phyloP scores from a whole-genome alignment of 169 alveolate species.

The Plasmodium vinckei region DNA sequence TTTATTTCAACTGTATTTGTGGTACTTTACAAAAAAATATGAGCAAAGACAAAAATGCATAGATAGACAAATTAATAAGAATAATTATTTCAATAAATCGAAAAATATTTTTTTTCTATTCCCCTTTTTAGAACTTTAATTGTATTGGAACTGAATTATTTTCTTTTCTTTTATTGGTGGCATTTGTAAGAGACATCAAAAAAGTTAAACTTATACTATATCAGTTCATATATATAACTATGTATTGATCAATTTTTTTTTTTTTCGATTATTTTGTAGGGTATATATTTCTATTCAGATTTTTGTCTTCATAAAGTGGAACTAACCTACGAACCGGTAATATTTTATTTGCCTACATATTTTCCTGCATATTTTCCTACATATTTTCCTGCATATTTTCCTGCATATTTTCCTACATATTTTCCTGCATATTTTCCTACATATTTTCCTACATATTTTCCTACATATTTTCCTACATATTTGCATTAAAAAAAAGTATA shows the following conservation, averaged over 20 bases:
- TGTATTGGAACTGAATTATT: conserved; percentile 16
- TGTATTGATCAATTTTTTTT: background rate
- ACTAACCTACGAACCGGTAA: conserved; percentile 42
- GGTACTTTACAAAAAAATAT: conserved; percentile 7
- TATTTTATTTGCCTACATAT: background rate
- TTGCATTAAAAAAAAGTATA: no score
- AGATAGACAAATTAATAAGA: background rate
- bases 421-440: no score
- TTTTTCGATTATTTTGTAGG: background rate
- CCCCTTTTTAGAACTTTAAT: conserved; percentile 8
- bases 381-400: no score
- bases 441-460: no score
- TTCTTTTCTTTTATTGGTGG: conserved; percentile 23
- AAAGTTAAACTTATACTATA: background rate
- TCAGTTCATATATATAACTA: background rate
- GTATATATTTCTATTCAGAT: conserved; percentile 21
- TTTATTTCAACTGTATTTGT: conserved; percentile 13
- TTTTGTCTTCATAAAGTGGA: conserved; percentile 52
- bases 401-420: background rate
- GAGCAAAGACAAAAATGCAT: background rate
- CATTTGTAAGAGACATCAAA: conserved; percentile 16
- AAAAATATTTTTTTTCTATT: background rate
- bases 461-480: background rate
- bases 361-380: no score
- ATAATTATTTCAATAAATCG: background rate